Evolutionary conservation across 1,284 basidiomycete species (phyloP).

Genomic region (Apiotrichum akiyoshidainum): DNA sequence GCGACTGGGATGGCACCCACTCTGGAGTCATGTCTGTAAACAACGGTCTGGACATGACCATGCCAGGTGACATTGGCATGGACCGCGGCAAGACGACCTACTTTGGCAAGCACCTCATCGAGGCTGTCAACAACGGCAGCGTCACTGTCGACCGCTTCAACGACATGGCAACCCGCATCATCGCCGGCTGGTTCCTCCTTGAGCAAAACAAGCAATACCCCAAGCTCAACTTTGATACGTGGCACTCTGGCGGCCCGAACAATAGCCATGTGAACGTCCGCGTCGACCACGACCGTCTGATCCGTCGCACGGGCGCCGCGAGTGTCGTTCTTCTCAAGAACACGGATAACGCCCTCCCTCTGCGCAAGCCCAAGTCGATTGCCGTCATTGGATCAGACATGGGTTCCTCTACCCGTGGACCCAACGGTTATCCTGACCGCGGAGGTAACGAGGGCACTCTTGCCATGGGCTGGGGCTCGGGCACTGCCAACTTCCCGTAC

Average conservation of each 20-base stretch:
- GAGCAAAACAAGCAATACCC: constrained; percentile 34
- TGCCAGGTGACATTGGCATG: constrained; percentile 52
- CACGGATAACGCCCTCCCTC: constrained; percentile 57
- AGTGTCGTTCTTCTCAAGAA: constrained; percentile 73
- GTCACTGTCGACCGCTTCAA: constrained; percentile 28
- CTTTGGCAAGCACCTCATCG: constrained; percentile 21
- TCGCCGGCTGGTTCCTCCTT: constrained; percentile 34
- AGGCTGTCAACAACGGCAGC: constrained; percentile 29
- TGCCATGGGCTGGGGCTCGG: constrained; percentile 80
- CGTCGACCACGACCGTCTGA: constrained; percentile 61
- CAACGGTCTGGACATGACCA: constrained; percentile 43
- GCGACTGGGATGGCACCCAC: constrained; percentile 34
- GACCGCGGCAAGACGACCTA: constrained; percentile 15
- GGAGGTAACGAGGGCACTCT: constrained; percentile 59
- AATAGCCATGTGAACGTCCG: constrained; percentile 68
- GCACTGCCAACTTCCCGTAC: constrained; percentile 55
- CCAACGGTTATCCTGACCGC: constrained; percentile 67
- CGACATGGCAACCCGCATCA: constrained; percentile 35
- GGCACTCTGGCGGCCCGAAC: constrained; percentile 21
- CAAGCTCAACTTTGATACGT: constrained; percentile 19
- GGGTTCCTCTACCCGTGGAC: constrained; percentile 64
- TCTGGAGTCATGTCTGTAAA: constrained; percentile 17
- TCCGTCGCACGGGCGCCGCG: constrained; percentile 26
- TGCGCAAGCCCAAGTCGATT: constrained; percentile 57
- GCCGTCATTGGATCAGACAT: constrained; percentile 68